Conservation (phyloP, 352 stramenopile species). For the Halophytophthora polymorphica region DNA sequence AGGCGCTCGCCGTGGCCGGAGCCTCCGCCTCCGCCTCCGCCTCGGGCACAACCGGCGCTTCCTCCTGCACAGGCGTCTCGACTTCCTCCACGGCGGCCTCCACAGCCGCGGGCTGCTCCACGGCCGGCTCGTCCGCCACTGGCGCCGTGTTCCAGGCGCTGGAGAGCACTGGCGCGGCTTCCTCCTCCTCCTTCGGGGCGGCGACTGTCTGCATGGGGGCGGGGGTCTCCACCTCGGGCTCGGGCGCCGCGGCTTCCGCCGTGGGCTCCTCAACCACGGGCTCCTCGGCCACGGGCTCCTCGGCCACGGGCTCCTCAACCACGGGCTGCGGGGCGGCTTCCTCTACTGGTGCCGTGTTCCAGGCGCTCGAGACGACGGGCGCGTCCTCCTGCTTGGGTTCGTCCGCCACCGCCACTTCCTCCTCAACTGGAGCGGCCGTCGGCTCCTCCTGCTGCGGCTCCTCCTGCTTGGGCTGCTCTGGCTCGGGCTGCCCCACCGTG, state of each 20-base stretch:
- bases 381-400: slow-evolving; percentile 7
- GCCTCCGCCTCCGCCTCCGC: neutral
- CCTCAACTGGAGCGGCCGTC: neutral
- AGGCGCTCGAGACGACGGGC: slow-evolving; percentile 22
- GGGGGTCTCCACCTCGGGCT: slow-evolving; percentile 16
- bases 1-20: neutral
- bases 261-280: slow-evolving; percentile 2
- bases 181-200: neutral
- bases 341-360: slow-evolving; percentile 34
- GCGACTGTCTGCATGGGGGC: neutral
- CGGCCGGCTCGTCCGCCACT: too few relatives aligned
- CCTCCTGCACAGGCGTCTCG: slow-evolving; percentile 17
- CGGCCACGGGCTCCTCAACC: slow-evolving; percentile 11
- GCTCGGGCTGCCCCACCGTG: slow-evolving; percentile 2
- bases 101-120: too few relatives aligned
- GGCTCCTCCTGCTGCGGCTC: neutral
- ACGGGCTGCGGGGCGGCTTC: slow-evolving; percentile 20
- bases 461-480: neutral
- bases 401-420: slow-evolving; percentile 7
- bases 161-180: too few relatives aligned
- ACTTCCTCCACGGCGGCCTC: slow-evolving; percentile 7
- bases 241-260: slow-evolving; percentile 6
- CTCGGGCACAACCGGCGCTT: slow-evolving; percentile 2
- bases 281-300: slow-evolving; percentile 6
- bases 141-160: too few relatives aligned